A percentile compares a stretch with the other conserved stretches of the same genome.
phyloP scores from a whole-genome alignment of 2,329 filamentous ascomycete genomes.

The Arthrobotrys conoides region DNA sequence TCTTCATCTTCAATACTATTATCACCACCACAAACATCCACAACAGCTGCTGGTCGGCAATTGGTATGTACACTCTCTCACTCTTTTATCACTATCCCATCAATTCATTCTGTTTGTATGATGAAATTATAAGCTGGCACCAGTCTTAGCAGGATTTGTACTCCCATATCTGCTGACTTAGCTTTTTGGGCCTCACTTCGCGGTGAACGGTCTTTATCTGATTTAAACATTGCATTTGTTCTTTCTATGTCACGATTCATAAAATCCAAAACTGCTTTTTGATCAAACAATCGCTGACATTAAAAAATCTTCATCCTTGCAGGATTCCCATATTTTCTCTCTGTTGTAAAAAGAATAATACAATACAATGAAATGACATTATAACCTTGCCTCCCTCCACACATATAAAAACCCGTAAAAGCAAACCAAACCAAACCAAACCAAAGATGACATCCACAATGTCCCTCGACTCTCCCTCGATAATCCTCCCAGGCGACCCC shows the following conservation, averaged over 20 bases:
- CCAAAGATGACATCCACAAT: background rate
- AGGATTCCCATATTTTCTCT: slow-evolving; percentile 1
- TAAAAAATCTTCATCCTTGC: slow-evolving; percentile 1
- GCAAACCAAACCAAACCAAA: too few species aligned
- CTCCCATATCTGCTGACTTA: slow-evolving; percentile 60
- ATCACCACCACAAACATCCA: slow-evolving; percentile 20
- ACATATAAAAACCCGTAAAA: too few species aligned
- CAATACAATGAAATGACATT: slow-evolving; percentile 35
- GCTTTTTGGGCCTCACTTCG: slow-evolving; percentile 60
- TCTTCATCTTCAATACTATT: slow-evolving; percentile 46
- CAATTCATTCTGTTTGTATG: slow-evolving; percentile 11
- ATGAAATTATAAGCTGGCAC: slow-evolving; percentile 61
- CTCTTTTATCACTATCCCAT: background rate
- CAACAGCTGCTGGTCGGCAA: slow-evolving; percentile 51
- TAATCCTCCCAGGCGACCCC: slow-evolving; percentile 56
- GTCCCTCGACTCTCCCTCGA: slow-evolving; percentile 20
- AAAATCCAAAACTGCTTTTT: background rate
- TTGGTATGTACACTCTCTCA: slow-evolving; percentile 33
- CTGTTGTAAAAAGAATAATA: too few species aligned
- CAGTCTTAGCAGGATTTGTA: slow-evolving; percentile 61
- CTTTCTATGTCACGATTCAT: slow-evolving; percentile 17
- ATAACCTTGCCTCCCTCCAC: slow-evolving; percentile 21
- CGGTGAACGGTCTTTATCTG: slow-evolving; percentile 58
- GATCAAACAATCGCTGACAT: slow-evolving; percentile 26
- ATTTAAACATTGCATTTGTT: slow-evolving; percentile 17